Evolutionary conservation across 1,139 yeast genomes (phyloP).

Genomic region (Eremothecium cymbalariae): DNA sequence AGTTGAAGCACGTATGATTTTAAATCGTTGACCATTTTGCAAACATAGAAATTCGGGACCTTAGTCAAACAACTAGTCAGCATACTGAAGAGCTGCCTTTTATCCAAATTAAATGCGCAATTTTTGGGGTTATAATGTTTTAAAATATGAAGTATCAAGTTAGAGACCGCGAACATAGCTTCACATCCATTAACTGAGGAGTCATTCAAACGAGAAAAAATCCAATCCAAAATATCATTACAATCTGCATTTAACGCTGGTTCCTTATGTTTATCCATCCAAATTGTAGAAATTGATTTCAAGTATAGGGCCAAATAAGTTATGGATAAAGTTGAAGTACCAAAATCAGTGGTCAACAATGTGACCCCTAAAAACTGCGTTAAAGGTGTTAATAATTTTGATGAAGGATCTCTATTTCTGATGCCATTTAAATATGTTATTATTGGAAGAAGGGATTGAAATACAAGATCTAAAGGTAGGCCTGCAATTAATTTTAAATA

Average conservation of each 20-base stretch:
- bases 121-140: slow-evolving; percentile 16
- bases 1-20: slow-evolving; percentile 18
- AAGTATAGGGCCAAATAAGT: slow-evolving; percentile 16
- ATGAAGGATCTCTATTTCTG: neutral
- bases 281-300: slow-evolving; percentile 11
- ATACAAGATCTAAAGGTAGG: slow-evolving; percentile 2
- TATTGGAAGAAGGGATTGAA: slow-evolving; percentile 4
- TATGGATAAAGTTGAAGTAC: slow-evolving; percentile 20
- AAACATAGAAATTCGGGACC: slow-evolving; percentile 12
- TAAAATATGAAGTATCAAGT: slow-evolving; percentile 17
- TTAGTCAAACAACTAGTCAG: slow-evolving; percentile 17
- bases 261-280: slow-evolving; percentile 14
- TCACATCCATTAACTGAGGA: slow-evolving; percentile 17
- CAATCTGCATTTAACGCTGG: slow-evolving; percentile 19
- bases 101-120: slow-evolving; percentile 19
- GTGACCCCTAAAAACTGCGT: slow-evolving; percentile 22
- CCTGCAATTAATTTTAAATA: slow-evolving; percentile 1
- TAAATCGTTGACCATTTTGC: slow-evolving; percentile 11
- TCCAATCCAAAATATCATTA: slow-evolving; percentile 28
- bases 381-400: slow-evolving; percentile 12
- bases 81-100: slow-evolving; percentile 23
- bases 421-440: neutral
- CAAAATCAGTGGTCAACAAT: slow-evolving; percentile 18
- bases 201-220: slow-evolving; percentile 21
- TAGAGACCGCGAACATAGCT: slow-evolving; percentile 13